Base-by-base conservation (phyloP, 352 stramenopile species). In the Phytophthora fragariaefolia region DNA sequence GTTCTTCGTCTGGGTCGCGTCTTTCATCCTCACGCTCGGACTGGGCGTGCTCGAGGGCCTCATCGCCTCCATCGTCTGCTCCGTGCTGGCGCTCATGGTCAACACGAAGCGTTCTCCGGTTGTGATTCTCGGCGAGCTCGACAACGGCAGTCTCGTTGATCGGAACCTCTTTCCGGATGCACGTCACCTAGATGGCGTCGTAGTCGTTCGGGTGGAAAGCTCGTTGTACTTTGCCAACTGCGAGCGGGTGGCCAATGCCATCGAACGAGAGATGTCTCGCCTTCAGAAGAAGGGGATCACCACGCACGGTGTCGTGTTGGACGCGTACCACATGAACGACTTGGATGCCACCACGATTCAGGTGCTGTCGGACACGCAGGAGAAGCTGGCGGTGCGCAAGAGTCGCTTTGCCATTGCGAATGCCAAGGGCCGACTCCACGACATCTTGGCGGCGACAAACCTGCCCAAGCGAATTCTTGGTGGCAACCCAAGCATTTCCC, bases 161-260 rank as follows among this genome's bases (percentile, higher is more conserved):
- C 64, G 69, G 4, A 49, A 77, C 13, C 6, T 73, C 26, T 76
- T 77, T 36, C 47, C 62, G 0, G 59, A 80, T 38, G 34, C 34
- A 8, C 24, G 22, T 18, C 38, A 67, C 8, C 38, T 85, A 45
- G 42, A 63, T n/a, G 73, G 65, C 17, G 58, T 86, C 2, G 36
- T 89, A 0, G 71, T 77, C 1, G 42, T 90, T 18, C 77, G 77
- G 9, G 76, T 83, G 10, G 76, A 90, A 56, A 83, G 66, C 12
- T 83, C 82, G 9, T 49, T 89, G n/a, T 86, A 78, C 55, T 89
- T 87, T 45, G 77, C 77, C 36, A 90, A 89, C 71, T 83, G 73
- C 49, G 82, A 88, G 54, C 74, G 71, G 17, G 66, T 87, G 3
- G 77, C 57, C 0, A 26, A 74, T 5, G 57, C 58, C 20, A 71